These are phyloP conservation scores for Canavalia ensiformis DNA, from an alignment of 306 rosid genomes.

Conservation along the genomic window DNA sequence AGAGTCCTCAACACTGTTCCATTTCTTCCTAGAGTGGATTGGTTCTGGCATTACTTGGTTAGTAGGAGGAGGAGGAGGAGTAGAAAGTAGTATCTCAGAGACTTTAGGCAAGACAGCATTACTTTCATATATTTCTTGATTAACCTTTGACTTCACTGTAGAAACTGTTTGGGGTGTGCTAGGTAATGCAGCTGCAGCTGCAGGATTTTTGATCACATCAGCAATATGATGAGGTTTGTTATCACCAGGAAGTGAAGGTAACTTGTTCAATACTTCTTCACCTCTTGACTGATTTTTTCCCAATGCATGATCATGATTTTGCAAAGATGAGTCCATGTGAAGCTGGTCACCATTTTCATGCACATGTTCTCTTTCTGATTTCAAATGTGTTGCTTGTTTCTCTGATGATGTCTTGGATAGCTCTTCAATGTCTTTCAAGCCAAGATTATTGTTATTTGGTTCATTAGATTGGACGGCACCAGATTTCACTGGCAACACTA, in stretches of 20 bases:
- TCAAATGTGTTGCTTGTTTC: slow-evolving; percentile 48
- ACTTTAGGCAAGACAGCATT: slow-evolving; percentile 51
- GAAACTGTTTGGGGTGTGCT: slow-evolving; percentile 49
- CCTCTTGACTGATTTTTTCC: slow-evolving; percentile 42
- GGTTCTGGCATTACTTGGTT: slow-evolving; percentile 56
- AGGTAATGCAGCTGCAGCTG: slow-evolving; percentile 54
- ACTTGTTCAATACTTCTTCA: slow-evolving; percentile 51
- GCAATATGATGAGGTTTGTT: slow-evolving; percentile 55
- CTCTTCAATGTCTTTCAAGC: slow-evolving; percentile 55
- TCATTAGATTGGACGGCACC: slow-evolving; percentile 47
- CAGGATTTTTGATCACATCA: slow-evolving; percentile 52
- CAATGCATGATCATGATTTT: slow-evolving; percentile 45
- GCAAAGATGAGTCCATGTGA: slow-evolving; percentile 38
- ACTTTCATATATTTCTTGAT: slow-evolving; percentile 52
- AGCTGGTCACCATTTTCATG: slow-evolving; percentile 46
- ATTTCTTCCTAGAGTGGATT: slow-evolving; percentile 84
- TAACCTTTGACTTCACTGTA: slow-evolving; percentile 49
- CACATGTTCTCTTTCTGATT: slow-evolving; percentile 41
- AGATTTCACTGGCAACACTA: slow-evolving; percentile 53
- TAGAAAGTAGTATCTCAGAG: slow-evolving; percentile 64
- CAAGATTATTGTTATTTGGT: slow-evolving; percentile 43
- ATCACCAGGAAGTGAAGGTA: slow-evolving; percentile 57
- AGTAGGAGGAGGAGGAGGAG: slow-evolving; percentile 84
- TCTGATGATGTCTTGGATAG: slow-evolving; percentile 49
- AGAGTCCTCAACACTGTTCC: slow-evolving; percentile 84